phyloP scores from a whole-genome alignment of 2,329 filamentous ascomycete genomes.

The Pseudogymnoascus sp. region DNA sequence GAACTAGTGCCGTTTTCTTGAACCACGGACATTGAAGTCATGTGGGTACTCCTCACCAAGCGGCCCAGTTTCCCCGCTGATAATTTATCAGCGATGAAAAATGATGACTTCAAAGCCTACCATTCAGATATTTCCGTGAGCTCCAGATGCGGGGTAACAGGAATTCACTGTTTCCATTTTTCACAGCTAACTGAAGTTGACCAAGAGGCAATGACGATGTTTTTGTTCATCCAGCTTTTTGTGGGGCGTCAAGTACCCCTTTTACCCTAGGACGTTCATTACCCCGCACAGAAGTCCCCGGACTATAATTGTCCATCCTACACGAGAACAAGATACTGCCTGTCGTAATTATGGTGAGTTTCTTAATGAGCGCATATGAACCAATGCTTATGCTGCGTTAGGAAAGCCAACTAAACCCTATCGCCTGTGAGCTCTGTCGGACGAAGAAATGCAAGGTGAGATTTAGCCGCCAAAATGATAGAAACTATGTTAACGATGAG shows the following conservation, averaged over 20 bases:
- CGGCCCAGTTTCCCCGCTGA: not conserved
- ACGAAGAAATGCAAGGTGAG: slow-evolving; percentile 9
- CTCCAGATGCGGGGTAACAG: not conserved
- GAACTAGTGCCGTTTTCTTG: not conserved
- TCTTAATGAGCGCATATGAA: not conserved
- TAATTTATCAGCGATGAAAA: not conserved
- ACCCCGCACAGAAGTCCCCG: not conserved
- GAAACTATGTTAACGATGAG: not conserved
- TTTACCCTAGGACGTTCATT: not conserved
- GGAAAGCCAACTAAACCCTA: slow-evolving; percentile 4
- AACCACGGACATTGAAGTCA: not conserved
- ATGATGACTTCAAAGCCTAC: not conserved
- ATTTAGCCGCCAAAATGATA: not conserved
- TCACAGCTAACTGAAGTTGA: not conserved
- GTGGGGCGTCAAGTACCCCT: not conserved
- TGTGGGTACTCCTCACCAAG: not conserved
- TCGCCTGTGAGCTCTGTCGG: slow-evolving; percentile 7
- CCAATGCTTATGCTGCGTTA: not conserved
- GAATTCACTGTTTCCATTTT: no score
- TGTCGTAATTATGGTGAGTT: not conserved
- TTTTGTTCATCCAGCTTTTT: not conserved
- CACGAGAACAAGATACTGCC: not conserved
- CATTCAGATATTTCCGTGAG: not conserved
- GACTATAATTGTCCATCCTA: not conserved
- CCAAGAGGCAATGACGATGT: not conserved